Evolutionary conservation across 306 rosid genomes (phyloP).

Genomic region (Quercus ilex): DNA sequence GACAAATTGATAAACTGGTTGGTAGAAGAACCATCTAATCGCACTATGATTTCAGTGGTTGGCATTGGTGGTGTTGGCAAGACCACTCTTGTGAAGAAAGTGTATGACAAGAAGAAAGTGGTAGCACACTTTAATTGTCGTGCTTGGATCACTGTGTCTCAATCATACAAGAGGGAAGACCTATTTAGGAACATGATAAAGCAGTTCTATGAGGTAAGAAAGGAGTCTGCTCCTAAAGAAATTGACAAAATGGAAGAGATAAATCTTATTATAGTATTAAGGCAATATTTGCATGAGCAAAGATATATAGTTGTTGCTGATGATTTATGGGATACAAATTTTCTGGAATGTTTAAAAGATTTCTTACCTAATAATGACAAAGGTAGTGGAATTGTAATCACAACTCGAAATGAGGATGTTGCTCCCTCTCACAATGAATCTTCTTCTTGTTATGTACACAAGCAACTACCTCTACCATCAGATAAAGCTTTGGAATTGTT

Average conservation of each 20-base stretch:
- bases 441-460: no score
- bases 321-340: neutral
- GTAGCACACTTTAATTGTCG: neutral
- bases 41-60: no score
- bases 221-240: no score
- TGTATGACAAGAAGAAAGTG: neutral
- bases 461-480: rapidly evolving
- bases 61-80: neutral
- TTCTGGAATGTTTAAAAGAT: neutral
- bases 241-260: neutral
- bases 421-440: no score
- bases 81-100: conserved; percentile 8
- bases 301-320: neutral
- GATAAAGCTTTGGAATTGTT: rapidly evolving
- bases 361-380: neutral
- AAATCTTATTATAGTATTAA: neutral
- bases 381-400: neutral
- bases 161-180: neutral
- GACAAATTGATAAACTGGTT: neutral
- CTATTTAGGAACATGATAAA: neutral
- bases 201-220: no score
- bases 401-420: neutral
- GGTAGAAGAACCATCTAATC: no score
- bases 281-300: neutral
- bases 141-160: conserved; percentile 14